Evolutionary conservation across 805 yeast genomes (phyloP).

Genomic region (Limtongia smithiae): DNA sequence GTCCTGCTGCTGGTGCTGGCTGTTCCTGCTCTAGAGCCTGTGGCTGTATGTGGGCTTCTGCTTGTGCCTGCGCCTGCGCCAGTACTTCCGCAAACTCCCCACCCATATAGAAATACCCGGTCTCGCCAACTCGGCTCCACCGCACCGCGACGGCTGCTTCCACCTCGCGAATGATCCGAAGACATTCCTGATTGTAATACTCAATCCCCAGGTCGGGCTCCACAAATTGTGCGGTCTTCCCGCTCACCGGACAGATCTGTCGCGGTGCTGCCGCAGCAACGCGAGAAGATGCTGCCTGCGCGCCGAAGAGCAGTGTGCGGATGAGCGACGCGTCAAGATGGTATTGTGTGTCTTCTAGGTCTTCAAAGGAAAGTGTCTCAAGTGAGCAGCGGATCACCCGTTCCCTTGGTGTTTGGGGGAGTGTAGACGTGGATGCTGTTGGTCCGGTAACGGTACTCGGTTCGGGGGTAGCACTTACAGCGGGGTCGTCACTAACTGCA

Average conservation of each 20-base stretch:
- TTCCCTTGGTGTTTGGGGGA: too few relatives aligned
- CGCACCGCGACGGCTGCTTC: slow-evolving; percentile 45
- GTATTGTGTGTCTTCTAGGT: too few relatives aligned
- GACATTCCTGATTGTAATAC: slow-evolving; percentile 78
- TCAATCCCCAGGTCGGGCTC: slow-evolving; percentile 89
- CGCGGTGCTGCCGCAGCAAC: slow-evolving; percentile 23
- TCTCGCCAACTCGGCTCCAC: slow-evolving; percentile 48
- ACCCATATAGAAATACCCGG: slow-evolving; percentile 26
- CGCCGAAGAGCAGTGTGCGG: slow-evolving; percentile 51
- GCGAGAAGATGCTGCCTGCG: slow-evolving; percentile 45
- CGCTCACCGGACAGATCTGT: slow-evolving; percentile 68
- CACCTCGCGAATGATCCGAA: slow-evolving; percentile 53
- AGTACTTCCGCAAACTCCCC: not conserved
- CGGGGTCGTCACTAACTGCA: too few relatives aligned
- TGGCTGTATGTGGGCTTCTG: too few relatives aligned
- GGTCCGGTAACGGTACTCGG: too few relatives aligned
- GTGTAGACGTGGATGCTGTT: too few relatives aligned
- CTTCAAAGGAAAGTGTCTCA: too few relatives aligned
- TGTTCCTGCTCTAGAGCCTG: too few relatives aligned
- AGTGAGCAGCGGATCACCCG: too few relatives aligned
- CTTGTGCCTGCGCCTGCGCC: too few relatives aligned
- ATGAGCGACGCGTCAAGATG: slow-evolving; percentile 31
- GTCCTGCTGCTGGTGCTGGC: too few relatives aligned
- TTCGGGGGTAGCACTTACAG: too few relatives aligned
- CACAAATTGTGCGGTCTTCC: slow-evolving; percentile 74